Evolutionary conservation across 495 filamentous ascomycete genomes (phyloP).

Genomic region (Xylaria flabelliformis): DNA sequence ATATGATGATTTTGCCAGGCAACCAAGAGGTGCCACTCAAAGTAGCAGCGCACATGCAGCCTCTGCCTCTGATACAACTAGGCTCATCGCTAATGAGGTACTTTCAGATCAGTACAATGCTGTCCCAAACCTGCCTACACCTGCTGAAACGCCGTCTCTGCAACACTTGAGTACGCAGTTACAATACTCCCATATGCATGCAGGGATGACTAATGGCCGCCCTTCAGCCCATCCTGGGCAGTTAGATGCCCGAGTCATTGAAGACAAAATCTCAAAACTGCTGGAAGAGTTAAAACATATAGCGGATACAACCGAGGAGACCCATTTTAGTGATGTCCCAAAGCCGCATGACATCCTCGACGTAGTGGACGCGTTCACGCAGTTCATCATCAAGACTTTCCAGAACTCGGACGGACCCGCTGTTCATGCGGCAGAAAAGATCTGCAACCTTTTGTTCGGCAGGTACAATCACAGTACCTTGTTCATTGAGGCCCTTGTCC

Average conservation of each 20-base stretch:
- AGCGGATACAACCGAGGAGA: constrained; percentile 68
- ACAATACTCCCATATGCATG: constrained; percentile 63
- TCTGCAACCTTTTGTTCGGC: constrained; percentile 71
- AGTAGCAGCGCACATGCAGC: constrained; percentile 46
- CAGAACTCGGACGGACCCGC: constrained; percentile 71
- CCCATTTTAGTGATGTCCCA: constrained; percentile 72
- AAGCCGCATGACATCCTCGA: constrained; percentile 68
- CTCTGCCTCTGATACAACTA: constrained; percentile 58
- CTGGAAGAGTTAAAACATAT: constrained; percentile 73
- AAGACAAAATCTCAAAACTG: constrained; percentile 70
- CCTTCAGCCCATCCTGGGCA: constrained; percentile 66
- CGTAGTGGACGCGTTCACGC: constrained; percentile 62
- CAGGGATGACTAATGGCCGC: constrained; percentile 54
- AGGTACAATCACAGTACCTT: constrained; percentile 58
- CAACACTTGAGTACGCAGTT: constrained; percentile 67
- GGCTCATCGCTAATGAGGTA: constrained; percentile 69
- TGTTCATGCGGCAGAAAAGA: constrained; percentile 68
- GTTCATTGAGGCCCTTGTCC: constrained; percentile 82
- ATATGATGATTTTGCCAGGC: constrained; percentile 92
- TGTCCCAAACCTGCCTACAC: constrained; percentile 77
- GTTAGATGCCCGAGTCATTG: constrained; percentile 65
- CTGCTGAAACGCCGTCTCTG: constrained; percentile 79
- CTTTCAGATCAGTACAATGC: constrained; percentile 83
- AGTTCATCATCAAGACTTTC: constrained; percentile 60
- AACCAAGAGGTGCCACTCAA: constrained; percentile 65